Evolutionary conservation across 2,329 filamentous ascomycete genomes (phyloP), one percentile per base, ranked within the genome.

Genomic region (Coleophoma cylindrospora): DNA sequence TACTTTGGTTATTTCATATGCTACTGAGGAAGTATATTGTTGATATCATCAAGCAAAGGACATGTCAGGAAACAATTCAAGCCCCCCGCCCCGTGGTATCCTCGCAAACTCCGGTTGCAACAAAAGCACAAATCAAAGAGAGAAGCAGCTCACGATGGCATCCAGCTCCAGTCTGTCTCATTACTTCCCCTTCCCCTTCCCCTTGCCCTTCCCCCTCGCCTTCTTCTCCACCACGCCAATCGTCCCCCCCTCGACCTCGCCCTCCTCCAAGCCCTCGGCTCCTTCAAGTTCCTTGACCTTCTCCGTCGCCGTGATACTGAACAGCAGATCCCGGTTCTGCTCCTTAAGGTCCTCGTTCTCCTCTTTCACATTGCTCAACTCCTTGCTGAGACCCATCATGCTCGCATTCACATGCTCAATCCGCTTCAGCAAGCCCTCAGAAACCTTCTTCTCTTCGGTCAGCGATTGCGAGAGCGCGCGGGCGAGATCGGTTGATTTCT

Each of bases 391-490:
- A 17, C 57, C 72, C 50, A 77, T 75, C 8, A 84, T 70, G 59
- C 89, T 83, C 40, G 74, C 73, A 53, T 86, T 82, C 40, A 95
- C 69, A 57, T 88, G 84, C 55, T 84, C 80, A 56, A 97, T 91
- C n/a, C 89, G 77, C 65, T 85, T 77, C 79, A 96, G 80, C 54
- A 99, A 72, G 2, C 87, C 87, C 57, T 90, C 84, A 48, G 84
- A 88, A 47, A 97, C 83, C 14, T 83, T 80, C 68, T 95, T 94
- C 70, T 97, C 92, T 66, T 96, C 92, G 52, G 87, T 84, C 50
- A 89, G 81, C 56, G 88, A 81, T 62, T 86, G 86, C 49, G 87
- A 80, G 54, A 97, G 73, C 40, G 76, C 85, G 15, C 90, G 79
- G 0, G 91, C 89, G 60, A 96, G 76, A 38, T 84, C 80, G 47